Evolutionary conservation across 2,329 filamentous ascomycete genomes (phyloP).

Genomic region (Penicillium sp.): DNA sequence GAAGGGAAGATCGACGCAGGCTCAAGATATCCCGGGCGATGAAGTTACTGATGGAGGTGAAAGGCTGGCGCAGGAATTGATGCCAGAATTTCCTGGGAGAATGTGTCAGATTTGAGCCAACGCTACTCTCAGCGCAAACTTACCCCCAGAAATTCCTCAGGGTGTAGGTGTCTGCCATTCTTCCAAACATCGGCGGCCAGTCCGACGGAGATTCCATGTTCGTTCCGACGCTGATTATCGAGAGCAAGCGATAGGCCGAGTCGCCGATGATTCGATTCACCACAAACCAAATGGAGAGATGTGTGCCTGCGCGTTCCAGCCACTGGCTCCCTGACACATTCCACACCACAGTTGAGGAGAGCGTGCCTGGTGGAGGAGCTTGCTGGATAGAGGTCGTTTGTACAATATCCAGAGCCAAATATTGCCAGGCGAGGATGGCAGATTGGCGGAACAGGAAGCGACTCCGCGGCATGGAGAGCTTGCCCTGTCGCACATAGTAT

Average conservation of each 20-base stretch:
- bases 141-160: conserved; percentile 30
- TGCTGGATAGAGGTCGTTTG: neutral
- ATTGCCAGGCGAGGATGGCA: conserved; percentile 22
- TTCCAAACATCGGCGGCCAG: conserved; percentile 29
- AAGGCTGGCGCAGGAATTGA: conserved; percentile 24
- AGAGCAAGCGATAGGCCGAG: conserved; percentile 17
- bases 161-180: conserved; percentile 22
- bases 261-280: conserved; percentile 19
- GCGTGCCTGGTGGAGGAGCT: neutral
- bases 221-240: conserved; percentile 20
- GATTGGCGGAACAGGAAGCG: conserved; percentile 22
- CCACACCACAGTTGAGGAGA: conserved; percentile 5
- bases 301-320: conserved; percentile 9
- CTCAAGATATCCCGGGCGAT: conserved; percentile 19
- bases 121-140: conserved; percentile 4
- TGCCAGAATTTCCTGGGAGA: conserved; percentile 29
- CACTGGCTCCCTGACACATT: conserved; percentile 11
- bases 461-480: conserved; percentile 1
- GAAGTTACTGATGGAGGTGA: conserved; percentile 20
- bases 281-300: conserved; percentile 17
- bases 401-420: conserved; percentile 16
- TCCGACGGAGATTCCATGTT: conserved; percentile 14
- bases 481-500: conserved; percentile 14
- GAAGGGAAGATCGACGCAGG: conserved; percentile 15
- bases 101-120: neutral